A percentile compares a stretch with the other conserved stretches of the same genome.
These are phyloP conservation scores for Neopestalotiopsis sp. DNA, from an alignment of 2,329 filamentous ascomycete genomes.

Conservation along the genomic window DNA sequence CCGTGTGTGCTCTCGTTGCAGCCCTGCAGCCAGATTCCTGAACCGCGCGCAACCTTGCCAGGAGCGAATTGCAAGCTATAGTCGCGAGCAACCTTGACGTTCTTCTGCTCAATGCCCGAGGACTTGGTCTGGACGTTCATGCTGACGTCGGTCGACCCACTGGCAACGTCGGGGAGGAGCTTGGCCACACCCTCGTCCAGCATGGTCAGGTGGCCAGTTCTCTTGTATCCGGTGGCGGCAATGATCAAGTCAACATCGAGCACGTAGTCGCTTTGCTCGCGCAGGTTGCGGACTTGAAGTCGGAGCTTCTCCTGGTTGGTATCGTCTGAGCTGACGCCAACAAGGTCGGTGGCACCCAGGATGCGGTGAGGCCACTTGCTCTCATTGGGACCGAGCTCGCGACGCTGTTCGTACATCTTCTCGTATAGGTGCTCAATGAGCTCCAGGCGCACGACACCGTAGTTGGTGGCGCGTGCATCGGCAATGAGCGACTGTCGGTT, in stretches of 20 bases:
- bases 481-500: slow-evolving; percentile 66
- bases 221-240: slow-evolving; percentile 84
- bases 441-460: slow-evolving; percentile 89
- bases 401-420: slow-evolving; percentile 83
- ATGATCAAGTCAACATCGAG: slow-evolving; percentile 82
- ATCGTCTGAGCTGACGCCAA: slow-evolving; percentile 57
- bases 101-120: slow-evolving; percentile 56
- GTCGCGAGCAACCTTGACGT: slow-evolving; percentile 67
- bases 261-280: slow-evolving; percentile 55
- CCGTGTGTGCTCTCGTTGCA: slow-evolving; percentile 94
- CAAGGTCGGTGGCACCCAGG: slow-evolving; percentile 70
- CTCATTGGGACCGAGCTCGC: slow-evolving; percentile 72
- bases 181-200: slow-evolving; percentile 66
- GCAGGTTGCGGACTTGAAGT: slow-evolving; percentile 62
- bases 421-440: slow-evolving; percentile 90
- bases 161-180: slow-evolving; percentile 61
- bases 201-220: slow-evolving; percentile 80
- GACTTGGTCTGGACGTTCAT: slow-evolving; percentile 25
- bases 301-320: slow-evolving; percentile 55
- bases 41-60: slow-evolving; percentile 70
- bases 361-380: slow-evolving; percentile 83
- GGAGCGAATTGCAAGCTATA: slow-evolving; percentile 78
- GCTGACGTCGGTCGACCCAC: not conserved
- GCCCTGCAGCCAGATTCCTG: slow-evolving; percentile 90
- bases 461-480: slow-evolving; percentile 86